phyloP scores from a whole-genome alignment of 2,329 filamentous ascomycete genomes.

The Aspergillus sclerotialis region DNA sequence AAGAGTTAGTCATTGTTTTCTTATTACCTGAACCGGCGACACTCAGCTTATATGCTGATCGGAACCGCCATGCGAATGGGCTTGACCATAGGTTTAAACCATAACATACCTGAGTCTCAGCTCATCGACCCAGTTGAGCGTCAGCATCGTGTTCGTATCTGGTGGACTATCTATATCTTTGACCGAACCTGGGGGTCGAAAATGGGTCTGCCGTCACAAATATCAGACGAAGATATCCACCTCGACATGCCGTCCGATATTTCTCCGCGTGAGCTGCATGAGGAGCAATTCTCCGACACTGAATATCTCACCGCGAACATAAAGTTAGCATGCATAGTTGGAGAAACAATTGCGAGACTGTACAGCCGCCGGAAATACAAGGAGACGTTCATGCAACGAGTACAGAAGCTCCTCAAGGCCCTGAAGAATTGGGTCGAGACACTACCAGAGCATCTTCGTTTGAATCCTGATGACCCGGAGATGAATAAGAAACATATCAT shows the following conservation, averaged over 20 bases:
- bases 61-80: conserved; percentile 37
- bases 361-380: conserved; percentile 30
- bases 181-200: conserved; percentile 44
- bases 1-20: conserved; percentile 26
- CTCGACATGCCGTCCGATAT: conserved; percentile 31
- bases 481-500: conserved; percentile 26
- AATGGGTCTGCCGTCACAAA: conserved; percentile 42
- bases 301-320: conserved; percentile 32
- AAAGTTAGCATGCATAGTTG: conserved; percentile 30
- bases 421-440: conserved; percentile 33
- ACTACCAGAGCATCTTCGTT: conserved; percentile 26
- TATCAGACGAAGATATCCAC: conserved; percentile 43
- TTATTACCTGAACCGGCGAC: conserved; percentile 29
- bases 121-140: conserved; percentile 33
- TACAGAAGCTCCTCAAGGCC: conserved; percentile 33
- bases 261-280: conserved; percentile 21
- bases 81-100: conserved; percentile 38
- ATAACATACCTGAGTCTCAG: conserved; percentile 31
- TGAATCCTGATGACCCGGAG: conserved; percentile 25
- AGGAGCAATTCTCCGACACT: conserved; percentile 31
- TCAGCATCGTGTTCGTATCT: conserved; percentile 30
- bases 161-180: conserved; percentile 35
- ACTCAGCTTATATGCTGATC: conserved; percentile 28
- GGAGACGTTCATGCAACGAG: conserved; percentile 32
- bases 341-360: conserved; percentile 27